Evolutionary conservation across 805 yeast genomes (phyloP).

Genomic region (Starmera dryadoides): DNA sequence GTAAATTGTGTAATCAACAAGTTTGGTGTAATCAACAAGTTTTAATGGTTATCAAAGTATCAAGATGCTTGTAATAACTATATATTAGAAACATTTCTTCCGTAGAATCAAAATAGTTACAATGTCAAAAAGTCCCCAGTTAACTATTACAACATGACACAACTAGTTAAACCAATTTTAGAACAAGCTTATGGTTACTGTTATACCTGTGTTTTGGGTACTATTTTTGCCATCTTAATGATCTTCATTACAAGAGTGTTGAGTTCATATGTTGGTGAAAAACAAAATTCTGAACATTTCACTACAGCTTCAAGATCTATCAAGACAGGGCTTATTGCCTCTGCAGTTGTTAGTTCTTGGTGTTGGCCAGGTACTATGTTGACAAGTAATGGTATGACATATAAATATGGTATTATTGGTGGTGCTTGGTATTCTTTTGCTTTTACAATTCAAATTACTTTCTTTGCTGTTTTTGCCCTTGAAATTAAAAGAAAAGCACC

Average conservation of each 20-base stretch:
- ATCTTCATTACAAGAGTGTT: constrained; percentile 25
- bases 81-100: too few relatives aligned
- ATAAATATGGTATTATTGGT: constrained; percentile 27
- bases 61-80: too few relatives aligned
- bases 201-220: constrained; percentile 31
- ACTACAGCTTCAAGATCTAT: constrained; percentile 34
- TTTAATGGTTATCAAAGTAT: too few relatives aligned
- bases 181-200: constrained; percentile 32
- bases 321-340: constrained; percentile 30
- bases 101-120: too few relatives aligned
- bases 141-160: background rate
- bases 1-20: too few relatives aligned
- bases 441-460: constrained; percentile 30
- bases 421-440: constrained; percentile 20
- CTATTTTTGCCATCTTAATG: constrained; percentile 35
- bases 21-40: too few relatives aligned
- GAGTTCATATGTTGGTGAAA: constrained; percentile 27
- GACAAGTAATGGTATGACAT: constrained; percentile 28
- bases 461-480: constrained; percentile 29
- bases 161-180: constrained; percentile 17
- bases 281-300: constrained; percentile 34
- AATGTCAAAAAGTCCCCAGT: too few relatives aligned
- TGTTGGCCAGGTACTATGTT: constrained; percentile 34
- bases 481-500: constrained; percentile 35
- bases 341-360: constrained; percentile 35